phyloP scores from a whole-genome alignment of 202 grass and related monocot genomes.

The Schoenoplectus tabernaemontani region DNA sequence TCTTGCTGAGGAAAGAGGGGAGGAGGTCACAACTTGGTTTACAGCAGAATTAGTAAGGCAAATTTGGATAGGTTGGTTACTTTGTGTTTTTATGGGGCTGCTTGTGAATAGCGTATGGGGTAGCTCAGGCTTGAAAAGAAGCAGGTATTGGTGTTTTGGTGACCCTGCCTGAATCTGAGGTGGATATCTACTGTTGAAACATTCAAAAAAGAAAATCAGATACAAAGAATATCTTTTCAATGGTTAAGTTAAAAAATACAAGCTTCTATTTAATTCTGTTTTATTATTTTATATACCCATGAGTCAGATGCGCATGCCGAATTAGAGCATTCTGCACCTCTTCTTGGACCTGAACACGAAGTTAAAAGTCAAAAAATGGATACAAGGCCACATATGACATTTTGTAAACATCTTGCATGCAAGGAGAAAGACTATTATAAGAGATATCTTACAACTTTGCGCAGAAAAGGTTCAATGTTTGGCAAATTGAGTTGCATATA shows the following conservation, averaged over 20 bases:
- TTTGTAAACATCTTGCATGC: too few relatives aligned
- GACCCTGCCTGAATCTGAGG: conserved; percentile 43
- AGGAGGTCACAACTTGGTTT: conserved; percentile 47
- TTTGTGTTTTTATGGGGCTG: conserved; percentile 68
- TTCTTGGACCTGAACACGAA: conserved; percentile 77
- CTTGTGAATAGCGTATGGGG: conserved; percentile 78
- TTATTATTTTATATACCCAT: conserved; percentile 33
- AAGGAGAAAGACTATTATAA: neutral
- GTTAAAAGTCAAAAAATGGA: conserved; percentile 2
- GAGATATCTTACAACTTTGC: conserved; percentile 20
- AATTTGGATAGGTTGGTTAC: conserved; percentile 59
- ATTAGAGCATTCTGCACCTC: conserved; percentile 95
- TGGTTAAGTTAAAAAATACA: neutral
- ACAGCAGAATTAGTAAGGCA: conserved; percentile 43
- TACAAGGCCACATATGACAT: too few relatives aligned
- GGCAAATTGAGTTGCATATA: conserved; percentile 92
- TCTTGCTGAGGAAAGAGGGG: conserved; percentile 62
- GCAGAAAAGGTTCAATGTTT: conserved; percentile 91
- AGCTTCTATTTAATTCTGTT: conserved; percentile 14
- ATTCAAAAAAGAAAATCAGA: conserved; percentile 12
- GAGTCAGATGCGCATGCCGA: conserved; percentile 52
- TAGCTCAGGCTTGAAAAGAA: conserved; percentile 69
- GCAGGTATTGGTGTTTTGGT: conserved; percentile 53
- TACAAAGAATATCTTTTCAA: neutral
- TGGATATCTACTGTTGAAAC: conserved; percentile 38